Evolutionary conservation across 768 basidiomycete species (phyloP).

Genomic region (Strobilomyces dryophilus): DNA sequence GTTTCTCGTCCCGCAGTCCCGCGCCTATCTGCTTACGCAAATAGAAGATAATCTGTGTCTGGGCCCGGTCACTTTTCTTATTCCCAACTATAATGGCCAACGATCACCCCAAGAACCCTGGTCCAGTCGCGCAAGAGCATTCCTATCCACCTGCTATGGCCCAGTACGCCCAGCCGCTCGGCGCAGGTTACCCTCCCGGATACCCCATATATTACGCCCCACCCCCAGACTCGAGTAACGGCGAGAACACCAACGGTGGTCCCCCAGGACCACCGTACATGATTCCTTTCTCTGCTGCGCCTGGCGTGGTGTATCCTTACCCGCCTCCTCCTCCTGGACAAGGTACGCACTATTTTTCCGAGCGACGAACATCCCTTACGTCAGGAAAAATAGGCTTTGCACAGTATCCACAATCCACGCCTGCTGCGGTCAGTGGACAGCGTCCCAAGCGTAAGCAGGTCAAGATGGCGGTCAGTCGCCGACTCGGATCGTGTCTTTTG

Average conservation of each 20-base stretch:
- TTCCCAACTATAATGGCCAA: conserved; percentile 26
- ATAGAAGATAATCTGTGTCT: conserved; percentile 21
- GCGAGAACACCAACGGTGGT: conserved; percentile 32
- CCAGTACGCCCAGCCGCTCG: conserved; percentile 26
- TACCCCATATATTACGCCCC: conserved; percentile 33
- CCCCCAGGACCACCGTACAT: conserved; percentile 32
- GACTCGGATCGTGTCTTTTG: background rate
- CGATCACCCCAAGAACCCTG: conserved; percentile 33
- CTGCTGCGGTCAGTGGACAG: conserved; percentile 22
- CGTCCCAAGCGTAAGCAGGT: conserved; percentile 50
- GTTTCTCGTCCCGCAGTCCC: conserved; percentile 14
- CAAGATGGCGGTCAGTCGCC: conserved; percentile 50
- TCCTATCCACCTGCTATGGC: conserved; percentile 25
- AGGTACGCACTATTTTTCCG: conserved; percentile 24
- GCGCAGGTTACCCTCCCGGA: conserved; percentile 29
- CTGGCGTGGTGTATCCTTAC: conserved; percentile 43
- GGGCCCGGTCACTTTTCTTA: conserved; percentile 25
- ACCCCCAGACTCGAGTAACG: conserved; percentile 24
- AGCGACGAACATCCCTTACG: conserved; percentile 3
- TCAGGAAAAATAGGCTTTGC: conserved; percentile 28
- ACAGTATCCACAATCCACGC: conserved; percentile 25
- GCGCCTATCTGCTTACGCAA: conserved; percentile 33
- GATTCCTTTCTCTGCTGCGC: conserved; percentile 36
- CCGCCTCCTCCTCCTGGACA: conserved; percentile 37
- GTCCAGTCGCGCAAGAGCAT: conserved; percentile 34